Evolutionary conservation across 208 protist species (phyloP).

Genomic region (Phytomonas sp.): DNA sequence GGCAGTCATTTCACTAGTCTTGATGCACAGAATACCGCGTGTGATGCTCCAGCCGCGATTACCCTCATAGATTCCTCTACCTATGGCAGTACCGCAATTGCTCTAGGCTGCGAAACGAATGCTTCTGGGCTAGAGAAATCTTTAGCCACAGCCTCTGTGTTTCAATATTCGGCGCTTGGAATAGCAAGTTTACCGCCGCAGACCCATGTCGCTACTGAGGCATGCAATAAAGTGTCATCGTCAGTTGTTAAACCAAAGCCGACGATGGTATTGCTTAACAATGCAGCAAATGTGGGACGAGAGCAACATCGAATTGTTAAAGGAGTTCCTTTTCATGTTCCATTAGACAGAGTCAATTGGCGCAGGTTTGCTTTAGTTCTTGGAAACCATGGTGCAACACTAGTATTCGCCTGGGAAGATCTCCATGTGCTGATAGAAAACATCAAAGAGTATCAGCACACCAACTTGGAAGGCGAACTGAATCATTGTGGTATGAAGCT

Average conservation of each 20-base stretch:
- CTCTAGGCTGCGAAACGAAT: slow-evolving; percentile 11
- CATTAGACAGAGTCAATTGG: slow-evolving; percentile 28
- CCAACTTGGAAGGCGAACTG: slow-evolving; percentile 38
- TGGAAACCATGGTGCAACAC: slow-evolving; percentile 37
- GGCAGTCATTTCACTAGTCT: background rate
- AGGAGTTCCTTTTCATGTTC: slow-evolving; percentile 24
- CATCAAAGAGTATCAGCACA: slow-evolving; percentile 24
- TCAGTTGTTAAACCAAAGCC: background rate
- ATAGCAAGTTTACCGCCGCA: background rate
- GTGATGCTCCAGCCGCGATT: slow-evolving; percentile 23
- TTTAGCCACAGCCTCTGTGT: background rate
- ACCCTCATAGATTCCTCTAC: slow-evolving; percentile 64
- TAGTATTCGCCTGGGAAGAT: slow-evolving; percentile 47
- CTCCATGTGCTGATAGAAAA: slow-evolving; percentile 40
- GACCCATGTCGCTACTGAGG: background rate
- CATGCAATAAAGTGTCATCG: background rate
- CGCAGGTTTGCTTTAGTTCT: slow-evolving; percentile 30
- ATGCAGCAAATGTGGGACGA: background rate
- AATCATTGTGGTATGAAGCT: slow-evolving; percentile 37
- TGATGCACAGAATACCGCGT: slow-evolving; percentile 1
- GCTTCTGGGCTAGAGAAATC: background rate
- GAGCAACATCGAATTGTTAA: slow-evolving; percentile 13
- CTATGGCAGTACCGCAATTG: slow-evolving; percentile 44
- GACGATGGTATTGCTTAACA: background rate
- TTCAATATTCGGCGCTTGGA: background rate